A percentile compares a stretch with the other conserved stretches of the same genome.
phyloP scores from a whole-genome alignment of 768 basidiomycete genomes.

The Boletus tomentosulus region DNA sequence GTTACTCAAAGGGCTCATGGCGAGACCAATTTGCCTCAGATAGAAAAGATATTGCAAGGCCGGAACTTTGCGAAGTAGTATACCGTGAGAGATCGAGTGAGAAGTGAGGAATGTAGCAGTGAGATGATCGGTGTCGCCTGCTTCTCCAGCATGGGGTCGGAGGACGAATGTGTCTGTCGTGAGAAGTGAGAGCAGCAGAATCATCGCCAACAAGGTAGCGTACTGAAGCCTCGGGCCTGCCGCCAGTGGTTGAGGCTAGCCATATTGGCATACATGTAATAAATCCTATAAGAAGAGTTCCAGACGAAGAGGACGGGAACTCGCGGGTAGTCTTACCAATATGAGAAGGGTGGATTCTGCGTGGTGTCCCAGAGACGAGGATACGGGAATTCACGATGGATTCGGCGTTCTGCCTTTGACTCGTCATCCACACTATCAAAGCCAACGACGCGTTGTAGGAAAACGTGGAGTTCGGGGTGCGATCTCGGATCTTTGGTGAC shows the following conservation, averaged over 20 bases:
- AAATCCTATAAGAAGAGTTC: conserved; percentile 57
- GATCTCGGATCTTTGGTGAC: conserved; percentile 87
- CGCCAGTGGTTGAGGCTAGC: conserved; percentile 94
- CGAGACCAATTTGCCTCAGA: conserved; percentile 95
- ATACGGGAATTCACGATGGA: conserved; percentile 92
- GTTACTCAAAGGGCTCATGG: conserved; percentile 98
- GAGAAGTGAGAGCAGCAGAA: conserved; percentile 1
- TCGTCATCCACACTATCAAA: conserved; percentile 99
- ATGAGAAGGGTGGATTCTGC: conserved; percentile 92
- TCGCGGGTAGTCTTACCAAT: conserved; percentile 59
- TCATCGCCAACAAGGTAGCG: conserved; percentile 28
- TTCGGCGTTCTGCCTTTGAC: conserved; percentile 85
- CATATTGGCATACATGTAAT: conserved; percentile 98
- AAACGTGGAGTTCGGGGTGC: conserved; percentile 93
- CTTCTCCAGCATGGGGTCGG: conserved; percentile 95
- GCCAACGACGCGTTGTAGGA: conserved; percentile 91
- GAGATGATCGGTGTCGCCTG: conserved; percentile 96
- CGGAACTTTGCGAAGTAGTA: conserved; percentile 94
- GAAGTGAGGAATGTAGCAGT: conserved; percentile 94
- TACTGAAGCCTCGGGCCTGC: conserved; percentile 84
- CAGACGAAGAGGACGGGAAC: neutral
- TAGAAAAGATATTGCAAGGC: conserved; percentile 97
- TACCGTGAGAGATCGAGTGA: conserved; percentile 99
- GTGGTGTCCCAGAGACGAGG: conserved; percentile 85
- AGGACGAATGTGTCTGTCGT: conserved; percentile 88